A percentile compares a stretch with the other conserved stretches of the same genome.
phyloP scores from a whole-genome alignment of 176 grass and related monocot species.

The Avena atlantica region DNA sequence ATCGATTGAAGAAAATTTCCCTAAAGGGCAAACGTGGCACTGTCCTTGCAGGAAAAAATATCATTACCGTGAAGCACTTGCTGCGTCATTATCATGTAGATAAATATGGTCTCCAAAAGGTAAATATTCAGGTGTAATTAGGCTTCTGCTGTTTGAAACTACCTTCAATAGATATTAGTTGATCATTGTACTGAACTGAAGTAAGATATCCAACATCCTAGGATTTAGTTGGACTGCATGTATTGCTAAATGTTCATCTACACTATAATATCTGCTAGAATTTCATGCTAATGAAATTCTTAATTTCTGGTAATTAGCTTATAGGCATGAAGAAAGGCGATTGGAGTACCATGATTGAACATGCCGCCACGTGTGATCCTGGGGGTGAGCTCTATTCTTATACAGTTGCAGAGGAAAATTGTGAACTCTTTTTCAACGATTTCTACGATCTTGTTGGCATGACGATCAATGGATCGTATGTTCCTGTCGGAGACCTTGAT shows the following conservation, averaged over 20 bases:
- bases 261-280: background rate
- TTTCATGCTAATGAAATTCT: background rate
- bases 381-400: constrained; percentile 19
- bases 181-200: background rate
- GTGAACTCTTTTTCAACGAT: constrained; percentile 21
- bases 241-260: background rate
- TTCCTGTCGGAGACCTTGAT: background rate
- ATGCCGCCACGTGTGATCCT: background rate
- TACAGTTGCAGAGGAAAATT: background rate
- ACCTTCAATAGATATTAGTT: background rate
- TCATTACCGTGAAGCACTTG: constrained; percentile 16
- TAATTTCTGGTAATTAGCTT: background rate
- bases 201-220: background rate
- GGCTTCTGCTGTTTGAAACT: too few species aligned
- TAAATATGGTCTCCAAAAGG: background rate
- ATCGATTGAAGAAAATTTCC: background rate
- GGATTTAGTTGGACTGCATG: background rate
- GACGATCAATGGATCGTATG: background rate
- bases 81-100: background rate
- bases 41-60: background rate
- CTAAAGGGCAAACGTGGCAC: background rate
- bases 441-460: constrained; percentile 4
- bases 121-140: background rate
- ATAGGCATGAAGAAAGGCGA: constrained; percentile 20
- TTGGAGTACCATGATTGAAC: constrained; percentile 20